Evolutionary conservation across 805 yeast species (phyloP), one percentile per base, ranked within the genome.

Genomic region (Saturnispora dispora): DNA sequence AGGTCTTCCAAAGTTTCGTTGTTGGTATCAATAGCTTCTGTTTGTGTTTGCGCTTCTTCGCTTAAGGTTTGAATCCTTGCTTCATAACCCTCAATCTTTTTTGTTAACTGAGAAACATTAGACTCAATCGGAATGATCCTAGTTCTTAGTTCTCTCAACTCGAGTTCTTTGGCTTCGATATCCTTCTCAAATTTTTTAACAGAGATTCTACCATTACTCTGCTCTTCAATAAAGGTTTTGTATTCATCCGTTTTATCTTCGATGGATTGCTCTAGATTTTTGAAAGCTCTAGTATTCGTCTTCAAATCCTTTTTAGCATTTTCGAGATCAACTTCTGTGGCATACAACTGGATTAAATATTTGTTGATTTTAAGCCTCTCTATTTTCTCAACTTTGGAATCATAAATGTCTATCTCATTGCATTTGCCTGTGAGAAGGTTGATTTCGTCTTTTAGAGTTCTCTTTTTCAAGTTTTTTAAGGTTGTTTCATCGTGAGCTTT

Each of bases 361-460:
- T 75, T 76, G 10, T 70, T 63, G 43, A 73, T 69, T n/a, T 78
- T 71, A 22, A 78, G 58, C 9, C 73, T 65, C 10, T 70, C 65
- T 57, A 76, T 78, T 56, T 79, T 80, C 1, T 64, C 65, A 5
- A 80, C 61, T 59, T 78, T 81, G 33, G 68, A 63, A 56, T 82
- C 83, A 63, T 80, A 88, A 52, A 75, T 69, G 52, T 81, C 85
- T 46, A 85, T 84, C 63, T 88, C 93, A 5, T 71, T 71, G 58
- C 83, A 74, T 62, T 88, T 95, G 53, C 80, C 88, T 57, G 79
- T 81, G 59, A 88, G 88, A 58, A 83, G 90, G 62, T 77, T 84
- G 46, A 86, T 74, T 62, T 88, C 98, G 36, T 82, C 77, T 57
- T 78, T 83, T 42, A 82, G 72, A 37, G 82, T 77, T 63, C 90